These are phyloP conservation scores for Globisporangium yorkense DNA, from an alignment of 352 stramenopile genomes.

Conservation along the genomic window DNA sequence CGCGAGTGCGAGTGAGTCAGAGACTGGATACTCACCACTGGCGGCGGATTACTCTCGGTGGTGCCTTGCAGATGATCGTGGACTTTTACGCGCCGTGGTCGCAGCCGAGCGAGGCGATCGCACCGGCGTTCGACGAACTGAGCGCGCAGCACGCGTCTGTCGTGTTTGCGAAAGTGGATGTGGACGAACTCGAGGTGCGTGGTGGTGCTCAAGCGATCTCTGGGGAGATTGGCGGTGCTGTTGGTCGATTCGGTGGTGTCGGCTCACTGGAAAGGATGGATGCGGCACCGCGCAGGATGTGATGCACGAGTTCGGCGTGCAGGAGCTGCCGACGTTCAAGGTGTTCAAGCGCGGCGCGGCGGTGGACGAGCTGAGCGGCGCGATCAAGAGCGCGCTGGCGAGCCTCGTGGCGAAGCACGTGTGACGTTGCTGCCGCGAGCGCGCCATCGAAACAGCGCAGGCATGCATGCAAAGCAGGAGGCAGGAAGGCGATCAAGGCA, in stretches of 20 bases:
- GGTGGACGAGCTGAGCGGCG: constrained; percentile 82
- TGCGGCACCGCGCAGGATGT: constrained; percentile 28
- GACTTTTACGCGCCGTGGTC: constrained; percentile 86
- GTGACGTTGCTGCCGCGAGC: neutral
- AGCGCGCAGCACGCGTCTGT: constrained; percentile 37
- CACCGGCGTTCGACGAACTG: constrained; percentile 72
- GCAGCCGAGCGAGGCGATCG: constrained; percentile 74
- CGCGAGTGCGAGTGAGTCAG: neutral
- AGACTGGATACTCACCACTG: neutral
- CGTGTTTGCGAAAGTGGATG: constrained; percentile 76
- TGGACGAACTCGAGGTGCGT: constrained; percentile 59
- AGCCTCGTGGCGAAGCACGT: constrained; percentile 48
- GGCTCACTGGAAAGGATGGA: neutral
- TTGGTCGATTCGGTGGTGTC: neutral
- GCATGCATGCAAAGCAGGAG: neutral
- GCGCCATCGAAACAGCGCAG: neutral
- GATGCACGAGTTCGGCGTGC: constrained; percentile 59
- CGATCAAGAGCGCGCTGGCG: constrained; percentile 54
- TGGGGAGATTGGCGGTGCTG: neutral
- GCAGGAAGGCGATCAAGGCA: no score
- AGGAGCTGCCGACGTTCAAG: constrained; percentile 91
- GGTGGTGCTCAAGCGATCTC: neutral
- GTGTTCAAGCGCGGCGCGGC: constrained; percentile 88
- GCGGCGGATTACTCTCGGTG: constrained; percentile 8
- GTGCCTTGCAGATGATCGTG: constrained; percentile 53